Conservation (phyloP, 2,329 filamentous ascomycete genomes). For the Raffaelea arxii region DNA sequence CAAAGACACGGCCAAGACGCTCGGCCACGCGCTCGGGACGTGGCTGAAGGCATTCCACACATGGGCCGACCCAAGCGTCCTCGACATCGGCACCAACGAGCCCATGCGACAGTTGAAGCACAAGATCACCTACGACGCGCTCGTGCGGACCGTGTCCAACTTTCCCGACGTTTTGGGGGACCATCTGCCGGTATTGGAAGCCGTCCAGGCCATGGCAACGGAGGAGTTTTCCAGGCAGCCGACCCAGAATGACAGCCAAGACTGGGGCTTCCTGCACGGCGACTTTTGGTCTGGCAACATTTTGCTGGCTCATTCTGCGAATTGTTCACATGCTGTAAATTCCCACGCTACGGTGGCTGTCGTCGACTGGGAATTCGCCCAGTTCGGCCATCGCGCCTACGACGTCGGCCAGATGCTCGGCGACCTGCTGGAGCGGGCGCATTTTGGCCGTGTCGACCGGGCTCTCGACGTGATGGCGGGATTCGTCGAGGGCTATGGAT, state of each 20-base stretch:
- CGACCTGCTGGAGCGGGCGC: slow-evolving; percentile 28
- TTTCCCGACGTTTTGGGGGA: slow-evolving; percentile 21
- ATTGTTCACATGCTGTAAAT: neutral
- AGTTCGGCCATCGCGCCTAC: slow-evolving; percentile 25
- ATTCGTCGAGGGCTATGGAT: slow-evolving; percentile 27
- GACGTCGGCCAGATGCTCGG: slow-evolving; percentile 32
- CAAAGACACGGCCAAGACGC: slow-evolving; percentile 8
- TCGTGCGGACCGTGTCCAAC: slow-evolving; percentile 21
- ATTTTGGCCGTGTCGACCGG: slow-evolving; percentile 22
- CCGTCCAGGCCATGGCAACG: slow-evolving; percentile 17
- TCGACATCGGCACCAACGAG: slow-evolving; percentile 20
- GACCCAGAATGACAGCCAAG: neutral
- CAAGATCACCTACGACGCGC: slow-evolving; percentile 24
- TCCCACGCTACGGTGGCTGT: slow-evolving; percentile 13
- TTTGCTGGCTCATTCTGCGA: neutral
- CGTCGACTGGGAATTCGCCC: slow-evolving; percentile 33
- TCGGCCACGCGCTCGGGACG: slow-evolving; percentile 19
- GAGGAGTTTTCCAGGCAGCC: slow-evolving; percentile 17
- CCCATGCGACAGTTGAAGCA: slow-evolving; percentile 27
- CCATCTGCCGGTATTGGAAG: slow-evolving; percentile 17
- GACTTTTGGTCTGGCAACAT: slow-evolving; percentile 32
- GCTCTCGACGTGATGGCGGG: slow-evolving; percentile 23
- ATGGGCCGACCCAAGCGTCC: too few species aligned
- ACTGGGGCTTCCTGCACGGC: slow-evolving; percentile 25
- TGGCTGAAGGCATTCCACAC: slow-evolving; percentile 27